Base-by-base conservation (phyloP, 371 early-diverging fungal species). In the Mucor piriformis region DNA sequence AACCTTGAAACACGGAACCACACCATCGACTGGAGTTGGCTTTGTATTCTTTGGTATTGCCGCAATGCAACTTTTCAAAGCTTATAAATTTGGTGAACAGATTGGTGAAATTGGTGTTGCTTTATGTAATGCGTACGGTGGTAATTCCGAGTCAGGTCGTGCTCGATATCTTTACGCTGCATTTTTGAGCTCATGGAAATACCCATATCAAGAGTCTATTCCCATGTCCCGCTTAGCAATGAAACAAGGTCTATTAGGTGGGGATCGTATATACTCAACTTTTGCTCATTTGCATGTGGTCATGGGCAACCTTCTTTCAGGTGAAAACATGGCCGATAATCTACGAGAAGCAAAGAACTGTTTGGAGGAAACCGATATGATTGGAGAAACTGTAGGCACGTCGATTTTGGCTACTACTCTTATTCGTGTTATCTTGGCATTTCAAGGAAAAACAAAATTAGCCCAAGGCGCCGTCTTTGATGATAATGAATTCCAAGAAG, bases 11-110 rank as follows among this genome's bases (percentile, higher is more conserved):
- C 51, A 69, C 10, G 76, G 79, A 8, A 74, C 70, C 0, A 68
- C 74, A 0, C 76, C 79, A 6, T 66, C 79, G 0, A 73, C 79
- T 1, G 79, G 79, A 3, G 79, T 78, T 8, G 79, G 79, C 1
- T 68, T 76, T 54, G 74, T 79, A 4, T 74, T 72, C 35, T 76
- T 74, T 47, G 79, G 79, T 6, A 74, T 75, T 49, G 76, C 74
- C 1, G 72, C 71, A 0, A 74, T 72, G 67, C 64, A 72, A 10
- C 38, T 74, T 0, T 79, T 65, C 57, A 74, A 74, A 38, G 72
- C 70, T 1, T 79, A 74, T 35, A 66, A 74, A 8, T 74, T 80
- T 61, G 74, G 72, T 48, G 68, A 73, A 16, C 72, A 72, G 16
- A 69, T 80, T 34, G 75, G 77, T 12, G 68, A 70, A 34, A 58